Evolutionary conservation across 2,329 filamentous ascomycete species (phyloP).

Genomic region (Leptographium lundbergii): DNA sequence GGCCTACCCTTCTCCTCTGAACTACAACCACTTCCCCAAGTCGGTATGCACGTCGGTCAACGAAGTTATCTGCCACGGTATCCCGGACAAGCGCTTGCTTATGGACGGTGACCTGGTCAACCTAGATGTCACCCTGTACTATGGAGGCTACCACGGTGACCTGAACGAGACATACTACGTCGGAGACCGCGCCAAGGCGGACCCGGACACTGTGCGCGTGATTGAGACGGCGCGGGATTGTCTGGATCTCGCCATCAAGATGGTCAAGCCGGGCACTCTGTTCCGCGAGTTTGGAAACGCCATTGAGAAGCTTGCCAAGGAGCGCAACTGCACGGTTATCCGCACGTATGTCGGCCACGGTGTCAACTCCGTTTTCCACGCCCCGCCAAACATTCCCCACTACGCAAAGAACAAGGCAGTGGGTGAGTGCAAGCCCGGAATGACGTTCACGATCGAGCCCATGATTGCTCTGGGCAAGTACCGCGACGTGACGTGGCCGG

Average conservation of each 20-base stretch:
- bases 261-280: slow-evolving; percentile 84
- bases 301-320: slow-evolving; percentile 92
- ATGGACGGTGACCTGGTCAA: slow-evolving; percentile 94
- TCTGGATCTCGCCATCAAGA: slow-evolving; percentile 77
- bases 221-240: slow-evolving; percentile 85
- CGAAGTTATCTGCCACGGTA: slow-evolving; percentile 97
- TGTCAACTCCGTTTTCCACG: slow-evolving; percentile 88
- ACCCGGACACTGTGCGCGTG: slow-evolving; percentile 79
- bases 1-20: slow-evolving; percentile 90
- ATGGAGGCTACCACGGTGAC: slow-evolving; percentile 90
- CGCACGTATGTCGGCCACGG: slow-evolving; percentile 95
- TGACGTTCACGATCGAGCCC: slow-evolving; percentile 98
- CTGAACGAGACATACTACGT: slow-evolving; percentile 99
- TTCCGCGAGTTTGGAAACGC: slow-evolving; percentile 89
- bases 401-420: slow-evolving; percentile 98
- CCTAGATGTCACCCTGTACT: slow-evolving; percentile 89
- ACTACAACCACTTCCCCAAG: slow-evolving; percentile 95
- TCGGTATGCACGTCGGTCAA: slow-evolving; percentile 94
- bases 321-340: slow-evolving; percentile 75
- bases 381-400: slow-evolving; percentile 86
- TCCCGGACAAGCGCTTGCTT: slow-evolving; percentile 79
- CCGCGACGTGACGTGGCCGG: slow-evolving; percentile 90
- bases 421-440: slow-evolving; percentile 83
- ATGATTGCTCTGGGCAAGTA: slow-evolving; percentile 94
- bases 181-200: slow-evolving; percentile 70